Evolutionary conservation across 1,284 basidiomycete genomes (phyloP).

Genomic region (Ustilago loliicola): DNA sequence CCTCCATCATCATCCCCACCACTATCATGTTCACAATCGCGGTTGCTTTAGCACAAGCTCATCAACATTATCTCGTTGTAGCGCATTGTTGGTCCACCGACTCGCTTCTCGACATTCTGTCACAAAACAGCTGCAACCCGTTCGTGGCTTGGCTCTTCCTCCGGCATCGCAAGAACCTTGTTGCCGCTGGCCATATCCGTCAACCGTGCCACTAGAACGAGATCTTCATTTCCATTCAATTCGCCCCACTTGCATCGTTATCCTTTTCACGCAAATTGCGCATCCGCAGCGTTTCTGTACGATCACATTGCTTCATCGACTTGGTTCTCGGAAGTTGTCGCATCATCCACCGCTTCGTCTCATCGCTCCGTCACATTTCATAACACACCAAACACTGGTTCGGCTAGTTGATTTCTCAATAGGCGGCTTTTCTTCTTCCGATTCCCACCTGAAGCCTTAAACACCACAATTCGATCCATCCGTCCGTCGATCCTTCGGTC

Average conservation of each 20-base stretch:
- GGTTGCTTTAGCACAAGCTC: not conserved
- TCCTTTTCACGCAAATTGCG: not conserved
- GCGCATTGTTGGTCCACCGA: conserved; percentile 5
- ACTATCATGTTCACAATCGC: not conserved
- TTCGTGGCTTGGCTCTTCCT: not conserved
- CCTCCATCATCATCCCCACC: not conserved
- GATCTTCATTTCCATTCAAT: not conserved
- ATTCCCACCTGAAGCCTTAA: not conserved
- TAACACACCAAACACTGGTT: not conserved
- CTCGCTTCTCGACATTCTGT: not conserved
- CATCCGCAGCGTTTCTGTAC: not conserved
- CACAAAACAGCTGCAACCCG: not conserved
- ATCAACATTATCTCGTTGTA: not conserved
- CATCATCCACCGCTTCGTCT: not conserved
- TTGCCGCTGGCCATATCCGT: not conserved
- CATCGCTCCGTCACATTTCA: not conserved
- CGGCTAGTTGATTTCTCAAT: not conserved
- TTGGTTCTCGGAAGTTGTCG: not conserved
- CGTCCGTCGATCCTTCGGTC: not conserved
- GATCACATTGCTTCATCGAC: not conserved
- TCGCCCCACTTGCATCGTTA: conserved; percentile 1
- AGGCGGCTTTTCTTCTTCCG: not conserved
- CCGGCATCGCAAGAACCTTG: not conserved
- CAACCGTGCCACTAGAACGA: not conserved
- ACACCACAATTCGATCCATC: not conserved